Base-by-base conservation (phyloP, 441 rosid species). In the Hura crepitans region DNA sequence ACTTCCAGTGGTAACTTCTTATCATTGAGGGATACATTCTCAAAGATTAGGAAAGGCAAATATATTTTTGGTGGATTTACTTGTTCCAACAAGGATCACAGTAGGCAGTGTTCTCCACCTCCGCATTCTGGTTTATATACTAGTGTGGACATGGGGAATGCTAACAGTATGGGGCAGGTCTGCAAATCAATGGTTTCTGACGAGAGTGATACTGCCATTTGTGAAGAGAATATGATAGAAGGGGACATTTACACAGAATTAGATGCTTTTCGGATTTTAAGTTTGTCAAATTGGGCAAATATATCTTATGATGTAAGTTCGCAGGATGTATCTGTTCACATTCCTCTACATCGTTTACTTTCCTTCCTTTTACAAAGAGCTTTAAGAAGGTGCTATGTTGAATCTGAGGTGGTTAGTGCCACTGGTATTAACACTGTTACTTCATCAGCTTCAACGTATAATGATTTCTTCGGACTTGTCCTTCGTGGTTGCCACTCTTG, bases 301-400 rank as follows among this genome's bases (percentile, higher is more conserved):
- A 82, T 91, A 47, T 54, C 46, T 33, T 93, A 80, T 81, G 97
- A 96, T 85, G 96, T 96, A 65, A 93, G 98, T 81, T 85, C 83
- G 28, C 88, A 91, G 79, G 87, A 88, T 67, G 72, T 91, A 81
- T 96, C 97, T 56, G 82, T 91, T 78, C 97, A 91, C 81, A 85
- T 91, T 68, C 96, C 98, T 3, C 78, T 96, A 37, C 97, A 96
- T 76, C 85, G 96, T 23, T 82, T 96, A 35, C 88, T 96, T 65
- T 85, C 98, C n/a, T 76, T 88, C 84, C 92, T 91, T 72, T 62
- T 96, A 71, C 88, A 93, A 77, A 96, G 78, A 78, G 87, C 92
- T 56, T 72, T 96, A 76, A 81, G 76, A 85, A 76, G 73, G 71
- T 87, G 83, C 74, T 91, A 80, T 80, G 88, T 87, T 81, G 93